Evolutionary conservation across 495 filamentous ascomycete genomes (phyloP), one percentile per base, ranked within the genome.

Genomic region (Neurospora discreta): DNA sequence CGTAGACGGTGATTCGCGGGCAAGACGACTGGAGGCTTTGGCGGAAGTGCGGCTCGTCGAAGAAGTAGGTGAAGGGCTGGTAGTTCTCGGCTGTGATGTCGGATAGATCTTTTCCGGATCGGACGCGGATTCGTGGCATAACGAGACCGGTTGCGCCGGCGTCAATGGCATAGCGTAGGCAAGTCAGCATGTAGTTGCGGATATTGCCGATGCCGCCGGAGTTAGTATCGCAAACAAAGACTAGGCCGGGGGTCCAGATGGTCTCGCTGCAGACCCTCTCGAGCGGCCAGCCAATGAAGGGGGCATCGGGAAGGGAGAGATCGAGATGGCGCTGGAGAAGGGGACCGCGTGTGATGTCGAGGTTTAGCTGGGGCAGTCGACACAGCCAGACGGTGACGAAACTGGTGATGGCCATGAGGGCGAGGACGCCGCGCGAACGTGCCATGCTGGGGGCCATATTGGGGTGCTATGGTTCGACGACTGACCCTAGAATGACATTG

Each of bases 191-290:
- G 76, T 83, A 87, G 75, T 85, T 86, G 60, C 85, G 80, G 60
- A 87, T 86, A 74, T 87, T 87, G 42, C 85, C 84, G 9, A 85
- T 82, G 16, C 85, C 85, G 43, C 85, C 85, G 33, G 83, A 84
- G 77, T 85, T 86, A 75, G 84, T 83, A 75, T 85, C 84, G 75
- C 85, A 87, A 9, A 81, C 72, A 71, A 84, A 86, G 3, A 83
- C 74, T 3, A 85, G 69, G 18, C 83, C 83, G 0, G 83, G 81
- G 0, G 77, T 74, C 75, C 78, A 80, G 0, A 71, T 72, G 0
- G 78, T 75, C 69, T 85, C 85, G 2, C 77, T 76, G 78, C 85
- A 85, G 9, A 82, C 78, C n/a, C 84, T 73, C 13, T 71, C 73
- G 26, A 86, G 79, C 0, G 85, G 84, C 84, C 84, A 85, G 71